Evolutionary conservation across 2,329 filamentous ascomycete species (phyloP).

Genomic region (Ophiocordyceps unilateralis): DNA sequence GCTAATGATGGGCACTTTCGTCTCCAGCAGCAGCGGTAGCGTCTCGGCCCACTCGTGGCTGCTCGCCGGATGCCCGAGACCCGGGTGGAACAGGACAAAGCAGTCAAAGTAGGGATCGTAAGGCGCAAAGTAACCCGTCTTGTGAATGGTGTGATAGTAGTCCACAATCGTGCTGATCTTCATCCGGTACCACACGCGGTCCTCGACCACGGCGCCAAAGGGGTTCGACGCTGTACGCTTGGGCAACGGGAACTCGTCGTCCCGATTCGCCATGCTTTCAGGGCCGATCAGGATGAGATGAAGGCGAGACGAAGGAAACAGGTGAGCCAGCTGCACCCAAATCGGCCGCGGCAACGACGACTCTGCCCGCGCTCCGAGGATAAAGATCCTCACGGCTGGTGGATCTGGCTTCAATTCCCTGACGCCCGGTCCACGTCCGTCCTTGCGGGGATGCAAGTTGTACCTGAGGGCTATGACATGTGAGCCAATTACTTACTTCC

Average conservation of each 20-base stretch:
- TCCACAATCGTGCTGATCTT: constrained; percentile 98
- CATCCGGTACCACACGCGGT: constrained; percentile 71
- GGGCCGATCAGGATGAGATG: constrained; percentile 91
- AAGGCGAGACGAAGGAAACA: constrained; percentile 84
- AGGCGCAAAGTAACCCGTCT: constrained; percentile 76
- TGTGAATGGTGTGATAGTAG: constrained; percentile 93
- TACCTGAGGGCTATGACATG: constrained; percentile 59
- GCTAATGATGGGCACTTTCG: constrained; percentile 84
- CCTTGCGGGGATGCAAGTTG: constrained; percentile 72
- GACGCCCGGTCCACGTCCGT: constrained; percentile 56
- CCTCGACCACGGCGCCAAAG: constrained; percentile 86
- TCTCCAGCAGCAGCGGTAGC: constrained; percentile 76
- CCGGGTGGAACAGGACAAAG: constrained; percentile 93
- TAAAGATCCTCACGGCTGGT: constrained; percentile 79
- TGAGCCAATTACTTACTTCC: neutral
- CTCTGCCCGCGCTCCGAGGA: constrained; percentile 90
- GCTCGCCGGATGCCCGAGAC: constrained; percentile 82
- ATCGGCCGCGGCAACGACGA: constrained; percentile 86
- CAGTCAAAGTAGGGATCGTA: constrained; percentile 98
- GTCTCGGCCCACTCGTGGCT: constrained; percentile 91
- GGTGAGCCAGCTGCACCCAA: constrained; percentile 84
- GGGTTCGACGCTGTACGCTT: constrained; percentile 72
- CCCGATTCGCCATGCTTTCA: constrained; percentile 87
- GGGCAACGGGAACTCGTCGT: constrained; percentile 82
- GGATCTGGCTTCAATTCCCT: constrained; percentile 69